Base-by-base conservation (phyloP, 495 filamentous ascomycete genomes). In the Talaromyces liani region DNA sequence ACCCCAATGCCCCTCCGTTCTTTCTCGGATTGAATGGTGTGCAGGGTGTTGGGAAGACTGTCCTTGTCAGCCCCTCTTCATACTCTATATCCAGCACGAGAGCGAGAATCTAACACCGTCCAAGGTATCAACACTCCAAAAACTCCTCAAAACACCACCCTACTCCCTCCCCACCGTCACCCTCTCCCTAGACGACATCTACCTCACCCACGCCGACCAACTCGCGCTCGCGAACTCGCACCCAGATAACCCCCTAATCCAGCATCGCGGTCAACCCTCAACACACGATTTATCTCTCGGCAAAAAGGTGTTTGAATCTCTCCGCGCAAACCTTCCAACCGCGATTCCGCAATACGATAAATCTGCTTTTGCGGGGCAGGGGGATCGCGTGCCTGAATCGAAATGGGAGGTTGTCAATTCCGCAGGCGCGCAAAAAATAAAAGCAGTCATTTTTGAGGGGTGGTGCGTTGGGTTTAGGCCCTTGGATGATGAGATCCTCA, bases 11-110 rank as follows among this genome's bases (percentile, higher is more conserved):
- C 63, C 79, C 82, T 56, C 83, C 84, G 33, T 82, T 87, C 70
- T 84, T 87, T 71, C 71, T 88, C 20, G 85, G 85, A 16, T 66
- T 88, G 58, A 87, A 87, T 67, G 85, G 80, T 49, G 78, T 95
- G 16, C 92, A 96, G 73, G 93, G 93, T 56, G 90, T 88, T 54
- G 93, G 93, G 47, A 98, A 98, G 76, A 93, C 92, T 1, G 93
- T 92, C 3, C 80, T 97, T 67, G 92, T 69, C 62, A 10, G n/a
- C 27, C 24, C 45, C 4, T 33, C 36, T 7, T 20, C 4, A n/a
- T 61, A 45, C 6, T 2, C 0, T 10, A 0, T 36, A 12, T 51
- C 10, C 3, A 47, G 29, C 20, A 62, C 4, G 22, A 63, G 33
- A n/a, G 20, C 2, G n/a, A 12, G 20, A 53, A 58, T 27, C 24